These are phyloP conservation scores for Gracilaria caudata DNA, from an alignment of 23 red algal genomes.

Conservation along the genomic window DNA sequence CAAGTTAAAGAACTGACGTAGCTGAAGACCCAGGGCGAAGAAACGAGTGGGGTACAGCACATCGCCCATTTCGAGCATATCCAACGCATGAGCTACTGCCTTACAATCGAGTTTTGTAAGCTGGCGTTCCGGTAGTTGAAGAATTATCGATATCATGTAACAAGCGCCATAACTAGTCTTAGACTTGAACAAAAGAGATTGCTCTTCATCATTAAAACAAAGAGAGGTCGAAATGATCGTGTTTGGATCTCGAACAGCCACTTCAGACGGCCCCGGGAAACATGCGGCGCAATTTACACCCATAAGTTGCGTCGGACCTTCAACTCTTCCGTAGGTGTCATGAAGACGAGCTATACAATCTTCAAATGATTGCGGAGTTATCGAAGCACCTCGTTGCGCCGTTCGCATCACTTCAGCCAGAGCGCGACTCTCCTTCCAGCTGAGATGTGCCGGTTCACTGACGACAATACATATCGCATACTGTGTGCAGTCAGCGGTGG, in stretches of 20 bases:
- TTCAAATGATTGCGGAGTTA: constrained; percentile 19
- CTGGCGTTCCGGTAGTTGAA: background rate
- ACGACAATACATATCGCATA: constrained; percentile 48
- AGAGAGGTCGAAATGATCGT: constrained; percentile 23
- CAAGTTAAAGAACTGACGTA: constrained; percentile 12
- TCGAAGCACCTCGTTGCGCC: constrained; percentile 9
- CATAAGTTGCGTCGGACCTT: background rate
- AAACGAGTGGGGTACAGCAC: constrained; percentile 19
- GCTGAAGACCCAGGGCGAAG: background rate
- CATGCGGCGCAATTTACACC: background rate
- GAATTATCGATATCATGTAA: constrained; percentile 33
- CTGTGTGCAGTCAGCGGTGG: background rate
- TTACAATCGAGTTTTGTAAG: constrained; percentile 51
- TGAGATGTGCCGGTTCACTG: constrained; percentile 16
- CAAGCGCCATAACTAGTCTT: background rate
- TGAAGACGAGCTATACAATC: background rate
- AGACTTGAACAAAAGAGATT: constrained; percentile 21
- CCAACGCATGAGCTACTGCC: constrained; percentile 28
- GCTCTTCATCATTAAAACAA: background rate
- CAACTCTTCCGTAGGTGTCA: constrained; percentile 42
- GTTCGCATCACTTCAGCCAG: constrained; percentile 19
- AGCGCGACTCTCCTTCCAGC: constrained; percentile 61
- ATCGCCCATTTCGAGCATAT: constrained; percentile 61
- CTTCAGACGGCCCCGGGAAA: constrained; percentile 17
- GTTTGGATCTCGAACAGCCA: constrained; percentile 1